Conservation (phyloP, 192 early-diverging fungal genomes). For the Backusella tarrabulga region DNA sequence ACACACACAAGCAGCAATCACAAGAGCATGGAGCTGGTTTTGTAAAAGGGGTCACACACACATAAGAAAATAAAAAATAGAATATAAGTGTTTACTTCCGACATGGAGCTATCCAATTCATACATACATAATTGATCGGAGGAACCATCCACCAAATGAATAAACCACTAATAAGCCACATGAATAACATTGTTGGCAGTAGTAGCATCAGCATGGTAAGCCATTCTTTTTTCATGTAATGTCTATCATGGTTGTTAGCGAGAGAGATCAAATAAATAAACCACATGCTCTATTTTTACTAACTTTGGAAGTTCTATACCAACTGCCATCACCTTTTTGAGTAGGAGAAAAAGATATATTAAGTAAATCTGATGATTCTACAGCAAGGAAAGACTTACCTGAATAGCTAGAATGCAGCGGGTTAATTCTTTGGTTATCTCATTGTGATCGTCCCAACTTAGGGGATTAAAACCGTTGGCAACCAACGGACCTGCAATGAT, state of each 20-base stretch:
- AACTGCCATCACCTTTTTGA: slow-evolving; percentile 75
- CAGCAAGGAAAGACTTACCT: slow-evolving; percentile 37
- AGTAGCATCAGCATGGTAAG: slow-evolving; percentile 66
- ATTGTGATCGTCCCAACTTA: slow-evolving; percentile 45
- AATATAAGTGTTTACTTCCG: neutral
- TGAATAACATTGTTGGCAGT: slow-evolving; percentile 75
- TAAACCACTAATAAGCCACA: slow-evolving; percentile 73
- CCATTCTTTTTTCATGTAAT: slow-evolving; percentile 56
- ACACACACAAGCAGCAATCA: slow-evolving; percentile 81
- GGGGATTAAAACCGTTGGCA: slow-evolving; percentile 69
- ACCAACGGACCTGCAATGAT: slow-evolving; percentile 79
- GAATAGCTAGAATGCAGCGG: slow-evolving; percentile 82
- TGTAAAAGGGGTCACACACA: slow-evolving; percentile 11
- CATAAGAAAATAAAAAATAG: neutral
- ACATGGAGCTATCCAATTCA: neutral
- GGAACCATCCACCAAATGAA: slow-evolving; percentile 63
- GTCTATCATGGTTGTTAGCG: slow-evolving; percentile 11
- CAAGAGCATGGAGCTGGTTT: slow-evolving; percentile 62
- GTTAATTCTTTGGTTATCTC: slow-evolving; percentile 68
- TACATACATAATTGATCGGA: slow-evolving; percentile 53
- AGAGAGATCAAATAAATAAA: neutral
- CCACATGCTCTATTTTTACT: slow-evolving; percentile 3
- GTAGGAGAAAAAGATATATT: neutral
- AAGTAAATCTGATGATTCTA: neutral
- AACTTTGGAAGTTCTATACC: slow-evolving; percentile 79